Evolutionary conservation across 257 asterid species (phyloP).

Genomic region (Solanum tacnaense): DNA sequence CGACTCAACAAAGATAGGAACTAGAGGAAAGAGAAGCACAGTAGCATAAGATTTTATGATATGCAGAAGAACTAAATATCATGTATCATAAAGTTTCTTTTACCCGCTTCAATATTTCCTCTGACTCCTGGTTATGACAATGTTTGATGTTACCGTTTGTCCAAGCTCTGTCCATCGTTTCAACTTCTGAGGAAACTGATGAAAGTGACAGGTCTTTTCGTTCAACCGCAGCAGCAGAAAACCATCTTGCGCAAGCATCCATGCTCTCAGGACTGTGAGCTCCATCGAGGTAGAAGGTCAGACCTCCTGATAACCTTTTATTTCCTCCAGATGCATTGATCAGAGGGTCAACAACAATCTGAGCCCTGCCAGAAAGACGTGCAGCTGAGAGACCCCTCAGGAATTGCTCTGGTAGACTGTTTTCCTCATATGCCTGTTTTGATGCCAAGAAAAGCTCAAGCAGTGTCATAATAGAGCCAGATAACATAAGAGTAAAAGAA

Average conservation of each 20-base stretch:
- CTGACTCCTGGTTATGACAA: conserved; percentile 6
- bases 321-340: conserved; percentile 9
- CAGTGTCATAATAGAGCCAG: neutral
- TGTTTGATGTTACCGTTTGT: conserved; percentile 23
- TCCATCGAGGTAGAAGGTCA: conserved; percentile 76
- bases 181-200: conserved; percentile 13
- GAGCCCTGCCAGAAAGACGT: conserved; percentile 79
- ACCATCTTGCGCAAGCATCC: conserved; percentile 93
- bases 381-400: conserved; percentile 77
- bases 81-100: neutral
- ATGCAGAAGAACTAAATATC: neutral
- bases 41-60: neutral
- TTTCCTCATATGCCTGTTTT: conserved; percentile 32
- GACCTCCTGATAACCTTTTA: conserved; percentile 38
- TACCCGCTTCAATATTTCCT: conserved; percentile 58
- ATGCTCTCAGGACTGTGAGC: conserved; percentile 98
- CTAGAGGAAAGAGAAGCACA: neutral
- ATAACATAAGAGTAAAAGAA: neutral
- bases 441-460: neutral
- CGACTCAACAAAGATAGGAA: neutral
- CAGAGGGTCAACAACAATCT: conserved; percentile 43
- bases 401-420: conserved; percentile 54
- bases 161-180: conserved; percentile 4
- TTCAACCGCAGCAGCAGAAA: conserved; percentile 46
- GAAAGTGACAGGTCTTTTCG: conserved; percentile 14